Evolutionary conservation across 495 filamentous ascomycete genomes (phyloP), one percentile per base, ranked within the genome.

Genomic region (Podospora anserina): DNA sequence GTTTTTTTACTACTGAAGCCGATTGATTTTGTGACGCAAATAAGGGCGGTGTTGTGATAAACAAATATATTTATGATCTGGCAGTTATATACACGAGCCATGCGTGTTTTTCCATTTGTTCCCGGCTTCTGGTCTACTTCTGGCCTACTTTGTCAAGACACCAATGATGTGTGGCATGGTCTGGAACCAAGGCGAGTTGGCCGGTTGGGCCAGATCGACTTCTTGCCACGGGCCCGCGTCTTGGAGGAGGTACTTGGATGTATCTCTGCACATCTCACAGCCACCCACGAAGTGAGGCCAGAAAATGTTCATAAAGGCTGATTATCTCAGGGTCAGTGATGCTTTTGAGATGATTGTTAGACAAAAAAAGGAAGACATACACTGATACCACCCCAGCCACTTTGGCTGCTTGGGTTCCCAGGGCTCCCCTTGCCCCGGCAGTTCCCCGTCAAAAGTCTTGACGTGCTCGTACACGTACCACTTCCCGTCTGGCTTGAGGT

Each of bases 391-490:
- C 64, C 78, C 73, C 80, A 89, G 84, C 19, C 77, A 75, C 74
- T 73, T 77, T 55, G 78, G 74, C 72, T 83, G 79, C 67, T 82
- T 73, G 9, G 39, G 39, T 16, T 49, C 9, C 39, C 39, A 49
- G 39, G 9, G 13, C 5, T 49, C 13, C 2, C 39, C 39, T 11
- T 49, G 2, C 67, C 79, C 78, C 26, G 23, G 26, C 59, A 30
- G 23, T 11, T 26, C 59, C 5, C 30, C 59, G 3, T 28, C 27
- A 26, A 56, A 71, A 60, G 61, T 68, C 62, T 82, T 79, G 44
- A 93, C 88, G 79, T 94, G 91, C 81, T 94, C 91, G 57, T 86
- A 89, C 15, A 91, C 81, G 57, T 91, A 85, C 85, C 91, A 83
- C 56, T 82, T 74, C 0, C 91, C 91, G 11, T 90, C 91, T 0